Evolutionary conservation across 352 stramenopile species (phyloP).

Genomic region (Globisporangium heterothallicum): DNA sequence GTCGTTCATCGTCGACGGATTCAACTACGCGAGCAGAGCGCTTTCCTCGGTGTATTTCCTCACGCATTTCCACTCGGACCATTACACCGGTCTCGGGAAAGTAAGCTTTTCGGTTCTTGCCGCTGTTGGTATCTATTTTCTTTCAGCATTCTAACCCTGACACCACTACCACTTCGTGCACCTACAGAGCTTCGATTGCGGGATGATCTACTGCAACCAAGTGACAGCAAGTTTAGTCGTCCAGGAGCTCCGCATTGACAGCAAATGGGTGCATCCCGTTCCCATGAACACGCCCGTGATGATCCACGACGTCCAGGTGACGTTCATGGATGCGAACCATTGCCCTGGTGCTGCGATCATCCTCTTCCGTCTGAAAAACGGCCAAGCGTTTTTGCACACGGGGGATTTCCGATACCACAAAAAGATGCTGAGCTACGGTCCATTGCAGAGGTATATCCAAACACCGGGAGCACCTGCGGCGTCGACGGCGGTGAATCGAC

Average conservation of each 20-base stretch:
- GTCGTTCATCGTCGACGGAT: slow-evolving; percentile 86
- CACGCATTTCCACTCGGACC: slow-evolving; percentile 97
- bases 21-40: slow-evolving; percentile 68
- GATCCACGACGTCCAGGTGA: slow-evolving; percentile 88
- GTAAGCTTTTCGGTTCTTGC: slow-evolving; percentile 13
- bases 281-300: slow-evolving; percentile 86
- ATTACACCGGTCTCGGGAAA: slow-evolving; percentile 91
- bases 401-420: slow-evolving; percentile 80
- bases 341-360: slow-evolving; percentile 95
- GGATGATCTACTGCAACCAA: slow-evolving; percentile 95
- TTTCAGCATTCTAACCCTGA: neutral
- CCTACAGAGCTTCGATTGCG: slow-evolving; percentile 76
- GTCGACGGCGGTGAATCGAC: slow-evolving; percentile 15
- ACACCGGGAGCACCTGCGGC: slow-evolving; percentile 3
- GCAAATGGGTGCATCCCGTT: slow-evolving; percentile 89
- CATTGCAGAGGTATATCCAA: slow-evolving; percentile 42
- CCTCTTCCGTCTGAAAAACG: slow-evolving; percentile 85
- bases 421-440: slow-evolving; percentile 61
- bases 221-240: slow-evolving; percentile 90
- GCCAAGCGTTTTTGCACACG: slow-evolving; percentile 90
- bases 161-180: neutral
- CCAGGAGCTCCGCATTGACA: slow-evolving; percentile 89
- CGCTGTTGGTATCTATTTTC: slow-evolving; percentile 1
- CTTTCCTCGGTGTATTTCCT: slow-evolving; percentile 92
- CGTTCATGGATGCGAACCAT: slow-evolving; percentile 95